Percentiles rank a stretch among this genome's conserved stretches.
These are phyloP conservation scores for Agrocybe pediades DNA, from an alignment of 768 basidiomycete genomes.

Conservation along the genomic window DNA sequence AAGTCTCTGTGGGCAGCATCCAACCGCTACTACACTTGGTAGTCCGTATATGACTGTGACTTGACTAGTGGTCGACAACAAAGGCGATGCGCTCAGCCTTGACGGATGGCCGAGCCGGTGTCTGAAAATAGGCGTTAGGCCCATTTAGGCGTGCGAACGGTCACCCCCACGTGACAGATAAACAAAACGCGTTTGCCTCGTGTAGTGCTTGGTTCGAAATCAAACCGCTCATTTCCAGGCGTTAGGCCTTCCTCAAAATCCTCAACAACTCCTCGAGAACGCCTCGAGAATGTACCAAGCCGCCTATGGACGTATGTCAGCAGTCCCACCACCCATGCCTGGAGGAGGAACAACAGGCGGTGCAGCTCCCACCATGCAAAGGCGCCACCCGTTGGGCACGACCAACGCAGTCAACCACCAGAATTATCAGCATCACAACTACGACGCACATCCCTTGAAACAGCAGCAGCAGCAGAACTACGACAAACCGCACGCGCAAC, in stretches of 20 bases:
- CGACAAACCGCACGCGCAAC: background rate
- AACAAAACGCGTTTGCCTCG: constrained; percentile 29
- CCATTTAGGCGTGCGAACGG: background rate
- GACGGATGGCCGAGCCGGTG: too few relatives aligned
- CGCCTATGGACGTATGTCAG: constrained; percentile 25
- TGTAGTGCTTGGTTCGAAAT: constrained; percentile 11
- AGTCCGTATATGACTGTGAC: too few relatives aligned
- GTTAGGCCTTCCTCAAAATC: constrained; percentile 43
- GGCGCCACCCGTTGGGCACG: constrained; percentile 36
- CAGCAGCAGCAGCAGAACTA: constrained; percentile 4
- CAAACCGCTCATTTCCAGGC: constrained; percentile 26
- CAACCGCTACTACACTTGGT: too few relatives aligned
- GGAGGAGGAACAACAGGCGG: background rate
- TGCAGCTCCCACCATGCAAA: constrained; percentile 22
- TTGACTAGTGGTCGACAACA: too few relatives aligned
- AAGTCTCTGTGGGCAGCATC: too few relatives aligned
- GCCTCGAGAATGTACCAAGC: constrained; percentile 34
- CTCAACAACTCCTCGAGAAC: background rate
- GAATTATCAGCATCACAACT: constrained; percentile 13
- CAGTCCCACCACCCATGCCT: constrained; percentile 24
- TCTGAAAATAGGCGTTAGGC: too few relatives aligned
- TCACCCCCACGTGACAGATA: constrained; percentile 21
- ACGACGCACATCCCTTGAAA: background rate
- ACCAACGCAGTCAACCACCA: constrained; percentile 39
- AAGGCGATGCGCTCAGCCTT: too few relatives aligned